These are phyloP conservation scores for Suhomyces sp. DNA, from an alignment of 805 yeast genomes.

Conservation along the genomic window DNA sequence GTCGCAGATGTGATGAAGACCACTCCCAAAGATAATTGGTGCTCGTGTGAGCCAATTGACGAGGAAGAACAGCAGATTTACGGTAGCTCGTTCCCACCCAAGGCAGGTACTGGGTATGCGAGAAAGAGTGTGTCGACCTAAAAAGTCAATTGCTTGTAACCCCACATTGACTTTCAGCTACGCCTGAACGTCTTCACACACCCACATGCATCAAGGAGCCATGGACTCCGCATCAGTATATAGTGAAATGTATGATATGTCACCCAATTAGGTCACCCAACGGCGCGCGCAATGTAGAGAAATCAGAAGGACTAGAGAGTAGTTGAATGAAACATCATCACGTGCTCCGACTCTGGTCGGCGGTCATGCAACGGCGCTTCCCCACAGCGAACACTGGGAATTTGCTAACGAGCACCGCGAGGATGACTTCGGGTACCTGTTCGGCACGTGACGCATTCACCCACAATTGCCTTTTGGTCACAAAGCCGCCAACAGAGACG, in stretches of 20 bases:
- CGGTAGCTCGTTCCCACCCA: constrained; percentile 47
- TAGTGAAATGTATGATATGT: background rate
- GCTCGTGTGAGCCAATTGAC: constrained; percentile 50
- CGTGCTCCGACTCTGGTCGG: background rate
- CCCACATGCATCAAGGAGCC: background rate
- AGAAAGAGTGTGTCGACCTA: background rate
- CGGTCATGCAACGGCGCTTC: background rate
- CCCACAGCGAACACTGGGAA: background rate
- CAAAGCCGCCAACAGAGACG: background rate
- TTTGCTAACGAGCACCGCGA: background rate
- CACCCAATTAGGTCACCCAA: background rate
- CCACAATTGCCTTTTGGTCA: background rate
- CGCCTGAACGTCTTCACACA: background rate
- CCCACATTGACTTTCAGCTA: background rate
- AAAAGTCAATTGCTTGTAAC: background rate
- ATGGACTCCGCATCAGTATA: background rate
- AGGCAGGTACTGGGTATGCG: constrained; percentile 60
- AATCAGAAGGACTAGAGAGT: background rate
- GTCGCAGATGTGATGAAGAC: constrained; percentile 51
- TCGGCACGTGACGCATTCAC: background rate
- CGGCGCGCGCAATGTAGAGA: background rate
- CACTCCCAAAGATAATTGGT: constrained; percentile 49
- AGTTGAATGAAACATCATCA: background rate
- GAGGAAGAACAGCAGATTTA: constrained; percentile 25
- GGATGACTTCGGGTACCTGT: background rate